Evolutionary conservation across 345 rosid genomes (phyloP), one percentile per base, ranked within the genome.

Genomic region (Citrus mangshanensis): DNA sequence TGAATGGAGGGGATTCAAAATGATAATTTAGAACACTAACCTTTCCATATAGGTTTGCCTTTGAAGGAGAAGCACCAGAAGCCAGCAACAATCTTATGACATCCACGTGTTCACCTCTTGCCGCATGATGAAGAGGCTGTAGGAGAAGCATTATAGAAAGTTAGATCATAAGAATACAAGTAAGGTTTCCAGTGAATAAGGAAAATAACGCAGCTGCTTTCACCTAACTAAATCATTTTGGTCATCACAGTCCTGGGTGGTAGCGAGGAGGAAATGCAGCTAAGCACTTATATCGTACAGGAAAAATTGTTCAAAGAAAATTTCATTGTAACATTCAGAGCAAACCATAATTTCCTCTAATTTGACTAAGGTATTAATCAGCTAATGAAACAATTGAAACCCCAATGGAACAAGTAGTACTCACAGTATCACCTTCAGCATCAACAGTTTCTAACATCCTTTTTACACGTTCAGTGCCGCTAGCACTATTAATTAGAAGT

Each of bases 101-200:
- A 34, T 91, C 89, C 32, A 73, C 87, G 73, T 96, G 99, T 59
- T 92, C 97, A 70, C 97, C 99, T 84, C 98, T 89, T 32, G 97
- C 98, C 28, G 98, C 98, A 62, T 93, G 97, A 84, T 96, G 99
- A 75, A 96, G 94, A 74, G 99, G 98, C 98, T 94, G 84, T 62
- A 70, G 64, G 74, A 70, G 49, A 38, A 77, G 82, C 32, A 55
- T 30, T 32, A 73, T 28, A 72, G 22, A 30, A 72, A 5, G 18
- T 16, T 28, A 24, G 32, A 55, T n/a, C 9, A 30, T 51, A 30
- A 28, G 68, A 38, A 32, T 24, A 18, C 8, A 22, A 34, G 4
- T 56, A 38, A 38, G 51, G 55, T 13, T 73, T 35, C n/a, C 30
- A 28, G 42, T 63, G 7, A n/a, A 66, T 14, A 35, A 8, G 21